Conservation (phyloP, 306 rosid genomes). For the Aeschynomene evenia region DNA sequence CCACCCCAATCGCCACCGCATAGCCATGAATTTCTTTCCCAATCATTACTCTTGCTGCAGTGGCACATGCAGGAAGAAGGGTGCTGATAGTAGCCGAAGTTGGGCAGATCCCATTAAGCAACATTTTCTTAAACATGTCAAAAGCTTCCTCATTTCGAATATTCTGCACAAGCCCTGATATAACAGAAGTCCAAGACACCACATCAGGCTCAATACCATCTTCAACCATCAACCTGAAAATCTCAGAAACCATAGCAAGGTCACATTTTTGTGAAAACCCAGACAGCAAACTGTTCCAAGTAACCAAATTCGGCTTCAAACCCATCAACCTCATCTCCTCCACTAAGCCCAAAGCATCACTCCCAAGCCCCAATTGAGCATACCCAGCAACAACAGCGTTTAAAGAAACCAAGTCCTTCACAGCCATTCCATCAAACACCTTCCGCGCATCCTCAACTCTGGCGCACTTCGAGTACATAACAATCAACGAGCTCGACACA, state of each 20-base stretch:
- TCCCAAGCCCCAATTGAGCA: constrained; percentile 54
- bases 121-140: constrained; percentile 55
- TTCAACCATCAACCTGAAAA: constrained; percentile 53
- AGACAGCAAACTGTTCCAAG: constrained; percentile 76
- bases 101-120: constrained; percentile 57
- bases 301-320: constrained; percentile 56
- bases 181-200: constrained; percentile 80
- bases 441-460: constrained; percentile 48
- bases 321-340: constrained; percentile 49
- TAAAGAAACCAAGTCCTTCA: constrained; percentile 73
- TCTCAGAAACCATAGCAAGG: constrained; percentile 43
- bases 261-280: constrained; percentile 80
- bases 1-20: constrained; percentile 59
- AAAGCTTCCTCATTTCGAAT: constrained; percentile 65
- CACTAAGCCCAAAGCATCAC: constrained; percentile 59
- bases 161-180: constrained; percentile 83
- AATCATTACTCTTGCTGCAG: constrained; percentile 45
- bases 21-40: constrained; percentile 80
- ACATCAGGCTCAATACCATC: constrained; percentile 71
- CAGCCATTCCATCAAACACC: constrained; percentile 59
- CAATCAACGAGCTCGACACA: constrained; percentile 61
- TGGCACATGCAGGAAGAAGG: constrained; percentile 78
- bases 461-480: constrained; percentile 71
- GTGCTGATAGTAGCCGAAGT: constrained; percentile 78
- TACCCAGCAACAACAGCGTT: constrained; percentile 81